phyloP scores from a whole-genome alignment of 2,329 filamentous ascomycete genomes.

The Diaporthe longicolla region DNA sequence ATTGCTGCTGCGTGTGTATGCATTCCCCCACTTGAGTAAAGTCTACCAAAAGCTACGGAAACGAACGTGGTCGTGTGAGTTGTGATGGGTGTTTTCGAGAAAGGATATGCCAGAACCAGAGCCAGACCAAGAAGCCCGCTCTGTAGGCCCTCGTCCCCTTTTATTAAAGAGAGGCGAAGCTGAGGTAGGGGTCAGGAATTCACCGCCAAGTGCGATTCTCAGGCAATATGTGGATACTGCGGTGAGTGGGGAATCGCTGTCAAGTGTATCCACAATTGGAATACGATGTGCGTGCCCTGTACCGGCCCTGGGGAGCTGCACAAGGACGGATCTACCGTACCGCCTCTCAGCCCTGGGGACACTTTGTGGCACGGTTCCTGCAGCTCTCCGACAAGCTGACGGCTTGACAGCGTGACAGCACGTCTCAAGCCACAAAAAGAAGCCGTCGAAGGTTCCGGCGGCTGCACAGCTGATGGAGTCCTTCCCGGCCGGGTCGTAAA shows the following conservation, averaged over 20 bases:
- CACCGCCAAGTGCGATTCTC: slow-evolving; percentile 43
- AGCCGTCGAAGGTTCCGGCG: background rate
- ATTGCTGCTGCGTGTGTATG: slow-evolving; percentile 39
- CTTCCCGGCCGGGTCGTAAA: background rate
- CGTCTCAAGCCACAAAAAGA: slow-evolving; percentile 20
- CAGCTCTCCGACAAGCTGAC: slow-evolving; percentile 28
- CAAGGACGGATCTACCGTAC: slow-evolving; percentile 13
- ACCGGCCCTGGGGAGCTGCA: slow-evolving; percentile 22
- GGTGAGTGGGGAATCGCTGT: slow-evolving; percentile 36
- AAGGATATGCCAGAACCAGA: slow-evolving; percentile 1
- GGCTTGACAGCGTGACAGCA: slow-evolving; percentile 15
- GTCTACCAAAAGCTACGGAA: slow-evolving; percentile 43
- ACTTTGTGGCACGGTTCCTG: slow-evolving; percentile 29
- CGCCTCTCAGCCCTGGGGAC: slow-evolving; percentile 23
- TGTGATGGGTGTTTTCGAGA: slow-evolving; percentile 6
- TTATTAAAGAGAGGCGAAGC: slow-evolving; percentile 37
- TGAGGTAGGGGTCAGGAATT: slow-evolving; percentile 40
- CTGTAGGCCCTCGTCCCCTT: slow-evolving; percentile 36
- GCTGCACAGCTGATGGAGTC: background rate
- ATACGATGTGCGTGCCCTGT: slow-evolving; percentile 40
- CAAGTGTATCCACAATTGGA: slow-evolving; percentile 40
- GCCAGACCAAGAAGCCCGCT: slow-evolving; percentile 21
- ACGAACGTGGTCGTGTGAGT: slow-evolving; percentile 38
- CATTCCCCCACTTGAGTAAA: slow-evolving; percentile 27
- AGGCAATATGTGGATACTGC: slow-evolving; percentile 43